These are phyloP conservation scores for Bromus sterilis DNA, from an alignment of 176 grass and related monocot species.

Conservation along the genomic window DNA sequence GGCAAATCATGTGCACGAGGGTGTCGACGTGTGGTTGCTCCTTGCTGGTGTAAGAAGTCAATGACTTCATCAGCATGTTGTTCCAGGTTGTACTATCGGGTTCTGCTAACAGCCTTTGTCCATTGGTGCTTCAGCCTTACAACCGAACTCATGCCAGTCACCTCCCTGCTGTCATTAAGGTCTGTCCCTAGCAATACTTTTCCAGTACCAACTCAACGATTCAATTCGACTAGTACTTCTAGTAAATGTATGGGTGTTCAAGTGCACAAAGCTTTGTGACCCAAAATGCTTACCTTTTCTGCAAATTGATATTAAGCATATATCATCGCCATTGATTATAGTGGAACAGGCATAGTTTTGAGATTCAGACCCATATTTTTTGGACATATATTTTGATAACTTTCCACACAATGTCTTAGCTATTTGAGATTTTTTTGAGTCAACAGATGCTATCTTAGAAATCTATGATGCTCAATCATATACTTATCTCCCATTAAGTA, in stretches of 20 bases:
- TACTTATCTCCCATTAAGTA: too few species aligned
- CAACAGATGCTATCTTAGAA: too few species aligned
- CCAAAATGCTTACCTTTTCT: neutral
- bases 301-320: neutral
- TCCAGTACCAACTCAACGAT: neutral
- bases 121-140: too few species aligned
- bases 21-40: too few species aligned
- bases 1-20: conserved; percentile 5
- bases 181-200: neutral
- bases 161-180: neutral
- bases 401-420: neutral
- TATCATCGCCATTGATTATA: neutral
- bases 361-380: neutral
- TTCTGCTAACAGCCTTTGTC: too few species aligned
- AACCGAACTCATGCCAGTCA: neutral
- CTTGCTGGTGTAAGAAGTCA: too few species aligned
- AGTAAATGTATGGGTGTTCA: neutral
- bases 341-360: neutral
- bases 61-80: too few species aligned
- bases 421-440: too few species aligned
- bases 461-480: too few species aligned
- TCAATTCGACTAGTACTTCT: neutral
- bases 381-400: neutral
- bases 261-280: neutral
- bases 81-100: too few species aligned